phyloP scores from a whole-genome alignment of 768 basidiomycete genomes.

The Postia placenta region DNA sequence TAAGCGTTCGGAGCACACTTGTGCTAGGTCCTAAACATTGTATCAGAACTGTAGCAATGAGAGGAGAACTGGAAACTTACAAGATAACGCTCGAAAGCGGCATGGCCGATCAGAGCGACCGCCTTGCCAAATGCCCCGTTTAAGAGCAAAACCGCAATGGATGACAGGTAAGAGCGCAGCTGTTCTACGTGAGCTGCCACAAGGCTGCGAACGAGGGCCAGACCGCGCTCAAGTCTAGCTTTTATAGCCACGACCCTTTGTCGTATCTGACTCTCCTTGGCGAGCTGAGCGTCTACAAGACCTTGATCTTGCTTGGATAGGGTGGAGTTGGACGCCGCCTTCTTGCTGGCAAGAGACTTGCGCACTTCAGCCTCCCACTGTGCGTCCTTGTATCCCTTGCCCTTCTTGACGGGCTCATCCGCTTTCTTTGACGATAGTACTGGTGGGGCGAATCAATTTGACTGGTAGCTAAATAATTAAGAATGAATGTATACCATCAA shows the following conservation, averaged over 20 bases:
- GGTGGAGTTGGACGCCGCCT: constrained; percentile 32
- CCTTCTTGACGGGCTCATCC: constrained; percentile 53
- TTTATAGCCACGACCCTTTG: constrained; percentile 50
- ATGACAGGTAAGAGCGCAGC: constrained; percentile 50
- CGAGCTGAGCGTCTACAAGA: constrained; percentile 77
- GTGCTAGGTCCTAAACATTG: constrained; percentile 49
- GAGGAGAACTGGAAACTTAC: constrained; percentile 36
- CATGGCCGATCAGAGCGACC: constrained; percentile 50
- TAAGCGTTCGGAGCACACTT: constrained; percentile 70
- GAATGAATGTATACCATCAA: constrained; percentile 57
- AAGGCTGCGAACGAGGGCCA: constrained; percentile 63
- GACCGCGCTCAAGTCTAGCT: constrained; percentile 52
- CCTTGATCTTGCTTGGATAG: constrained; percentile 84
- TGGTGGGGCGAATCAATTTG: constrained; percentile 21
- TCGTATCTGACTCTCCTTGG: constrained; percentile 70
- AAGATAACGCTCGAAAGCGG: constrained; percentile 73
- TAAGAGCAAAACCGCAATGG: constrained; percentile 55
- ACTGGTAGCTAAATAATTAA: constrained; percentile 1
- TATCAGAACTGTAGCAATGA: not conserved
- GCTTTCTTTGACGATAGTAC: constrained; percentile 60
- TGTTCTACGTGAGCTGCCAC: constrained; percentile 43
- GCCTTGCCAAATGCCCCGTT: constrained; percentile 59
- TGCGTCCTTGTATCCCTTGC: constrained; percentile 84
- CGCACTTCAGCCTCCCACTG: constrained; percentile 97
- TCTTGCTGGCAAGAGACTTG: constrained; percentile 75